phyloP scores from a whole-genome alignment of 1,139 yeast species.

The Hansenula sp. region DNA sequence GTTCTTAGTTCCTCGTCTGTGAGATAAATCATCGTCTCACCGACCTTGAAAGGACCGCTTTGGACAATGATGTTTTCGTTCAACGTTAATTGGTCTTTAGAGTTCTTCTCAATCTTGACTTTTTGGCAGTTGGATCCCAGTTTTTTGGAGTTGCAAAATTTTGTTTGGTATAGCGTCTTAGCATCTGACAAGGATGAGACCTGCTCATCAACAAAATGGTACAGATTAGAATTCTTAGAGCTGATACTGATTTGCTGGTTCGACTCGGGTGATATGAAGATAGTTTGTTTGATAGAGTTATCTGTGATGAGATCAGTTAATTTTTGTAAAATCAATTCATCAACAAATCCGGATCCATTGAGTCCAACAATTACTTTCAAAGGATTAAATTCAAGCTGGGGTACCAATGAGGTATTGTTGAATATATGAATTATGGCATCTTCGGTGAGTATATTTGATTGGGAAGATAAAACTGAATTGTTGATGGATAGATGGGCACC shows the following conservation, averaged over 20 bases:
- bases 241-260: slow-evolving; percentile 32
- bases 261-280: slow-evolving; percentile 44
- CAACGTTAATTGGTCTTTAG: slow-evolving; percentile 41
- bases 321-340: slow-evolving; percentile 65
- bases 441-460: slow-evolving; percentile 42
- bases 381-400: slow-evolving; percentile 50
- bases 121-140: slow-evolving; percentile 45
- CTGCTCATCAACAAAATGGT: slow-evolving; percentile 63
- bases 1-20: slow-evolving; percentile 54
- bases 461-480: slow-evolving; percentile 25
- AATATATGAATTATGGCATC: slow-evolving; percentile 67
- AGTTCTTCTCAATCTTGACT: slow-evolving; percentile 33
- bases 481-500: slow-evolving; percentile 32
- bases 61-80: slow-evolving; percentile 43
- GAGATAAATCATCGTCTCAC: slow-evolving; percentile 60
- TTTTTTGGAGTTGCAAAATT: slow-evolving; percentile 36
- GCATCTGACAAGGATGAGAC: slow-evolving; percentile 27
- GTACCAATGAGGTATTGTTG: slow-evolving; percentile 32
- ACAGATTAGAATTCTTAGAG: slow-evolving; percentile 41
- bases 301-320: slow-evolving; percentile 57
- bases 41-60: slow-evolving; percentile 40
- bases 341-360: slow-evolving; percentile 62
- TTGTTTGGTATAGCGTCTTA: slow-evolving; percentile 39
- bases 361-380: slow-evolving; percentile 72
- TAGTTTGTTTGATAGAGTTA: slow-evolving; percentile 39